Evolutionary conservation across 371 early-diverging fungal genomes (phyloP), one percentile per base, ranked within the genome.

Genomic region (Lichtheimia hyalospora): DNA sequence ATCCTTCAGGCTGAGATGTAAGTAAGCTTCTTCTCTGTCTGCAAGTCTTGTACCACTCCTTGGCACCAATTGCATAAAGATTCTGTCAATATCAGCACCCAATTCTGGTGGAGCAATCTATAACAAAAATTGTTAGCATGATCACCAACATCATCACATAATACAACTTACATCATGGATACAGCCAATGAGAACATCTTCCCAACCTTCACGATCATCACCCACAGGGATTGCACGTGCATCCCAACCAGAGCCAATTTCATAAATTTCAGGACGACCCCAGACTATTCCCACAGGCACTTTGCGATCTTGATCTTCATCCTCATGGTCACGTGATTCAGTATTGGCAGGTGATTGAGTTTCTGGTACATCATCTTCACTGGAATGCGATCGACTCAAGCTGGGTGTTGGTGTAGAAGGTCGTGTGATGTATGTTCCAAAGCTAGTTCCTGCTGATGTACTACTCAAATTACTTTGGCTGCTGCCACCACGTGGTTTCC

Each of bases 21-120:
- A 67, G 62, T 75, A 84, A 12, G 79, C 68, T 44, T 64, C 46
- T 55, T 79, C 78, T 10, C 79, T 73, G 8, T 83, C 85, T 40
- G 76, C 78, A 61, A 72, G 62, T 15, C 70, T 70, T 14, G 66
- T 78, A 3, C 64, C 54, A 16, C 55, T 67, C 52, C 60, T 61
- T 10, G 83, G 82, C 1, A 84, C 79, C 15, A 86, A 67, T 12
- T 65, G 69, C 20, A 69, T 74, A 42, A 84, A 60, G 23, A 86
- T 82, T 12, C 75, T 63, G 57, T 84, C 83, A 10, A 84, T 55
- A 40, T 81, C 78, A 12, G 69, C 62, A 21, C 77, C 60, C 10
- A 61, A 54, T n/a, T 79, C 83, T 39, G 75, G 64, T 15, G 80
- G 71, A 7, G 79, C 79, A 46, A 84, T 68, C 81, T 82, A 62